Evolutionary conservation across 2,329 filamentous ascomycete species (phyloP), one percentile per base, ranked within the genome.

Genomic region (Beauveria caledonica): DNA sequence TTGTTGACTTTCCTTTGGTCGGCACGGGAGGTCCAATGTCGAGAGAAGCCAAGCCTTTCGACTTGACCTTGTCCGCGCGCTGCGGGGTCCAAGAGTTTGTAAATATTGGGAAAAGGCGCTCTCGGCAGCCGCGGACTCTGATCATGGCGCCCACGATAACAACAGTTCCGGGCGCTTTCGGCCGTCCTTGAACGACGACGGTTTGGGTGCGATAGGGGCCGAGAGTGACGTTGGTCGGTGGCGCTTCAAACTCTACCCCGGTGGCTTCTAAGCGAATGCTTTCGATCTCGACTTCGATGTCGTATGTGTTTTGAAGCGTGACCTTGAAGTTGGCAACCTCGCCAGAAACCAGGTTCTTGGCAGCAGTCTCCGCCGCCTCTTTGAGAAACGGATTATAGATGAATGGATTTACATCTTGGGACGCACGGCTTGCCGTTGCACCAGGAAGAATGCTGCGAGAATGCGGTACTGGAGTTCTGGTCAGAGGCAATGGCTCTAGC

Each of bases 371-470:
- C 46, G 84, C 81, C 0, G 80, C 74, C 58, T 81, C 80, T 72
- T 92, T 91, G 21, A 92, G 75, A 68, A 97, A 97, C 0, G 94
- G 91, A 68, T 97, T 97, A 70, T 97, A 96, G 61, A 99, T 89
- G 67, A 99, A 96, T 0, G 94, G 94, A 63, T 94, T 91, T 5
- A 85, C 80, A 62, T 85, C 82, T 65, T 85, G 82, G 3, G 82
- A 85, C 15, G 79, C 77, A 50, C 81, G 76, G 33, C 75, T 77
- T 1, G 77, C 76, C 0, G 76, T 74, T 3, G 76, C 77, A 9
- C 80, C 80, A 0, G 81, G 80, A 15, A 85, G 72, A 17, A 80
- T 76, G 60, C 75, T 81, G 63, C 78, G 82, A 2, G 80, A 77
- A 67, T 92, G 89, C 6, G 87, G 80, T 56, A 90, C 81, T 0